Evolutionary conservation across 225 moss, liverwort and hornwort species (phyloP), one percentile per base, ranked within the genome.

Genomic region (Anthoceros angustus): DNA sequence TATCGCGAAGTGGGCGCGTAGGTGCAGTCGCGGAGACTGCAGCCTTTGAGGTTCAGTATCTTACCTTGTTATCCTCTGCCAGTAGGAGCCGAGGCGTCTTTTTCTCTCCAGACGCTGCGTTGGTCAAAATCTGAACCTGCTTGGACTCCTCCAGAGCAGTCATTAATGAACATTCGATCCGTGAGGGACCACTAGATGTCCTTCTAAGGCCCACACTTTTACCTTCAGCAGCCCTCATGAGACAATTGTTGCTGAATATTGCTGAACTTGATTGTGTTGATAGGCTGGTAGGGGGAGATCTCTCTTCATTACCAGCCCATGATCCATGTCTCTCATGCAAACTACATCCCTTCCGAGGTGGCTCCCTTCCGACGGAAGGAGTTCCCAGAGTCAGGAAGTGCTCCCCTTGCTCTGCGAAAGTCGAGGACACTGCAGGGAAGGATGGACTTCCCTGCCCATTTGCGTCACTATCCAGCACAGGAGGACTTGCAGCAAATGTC

Each of bases 1-100:
- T 5, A 45, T 12, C 18, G 23, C 21, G 41, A 65, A 40, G 42
- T 20, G 5, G 9, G 1, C 9, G 20, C 21, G 65, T 26, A 32
- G 32, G 32, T 32, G 32, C 32, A 32, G 32, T 32, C 32, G 32
- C 32, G 32, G 32, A 32, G 32, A 32, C 32, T 32, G 1, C 32
- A 1, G 32, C 32, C 4, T 32, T 32, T 32, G 16, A 20, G 4
- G 16, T 32, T 38, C 26, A 26, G 39, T 40, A 9, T 45, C 67
- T 64, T 70, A 82, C 82, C 76, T 79, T 82, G 74, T 82, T 82
- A 62, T 82, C 82, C 61, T 82, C 82, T 20, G 82, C 82, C 60
- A 82, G 43, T 8, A 82, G 71, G 63, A 82, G 71, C n/a, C 75
- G 61, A 38, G 81, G 81, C 9, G 43, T 46, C 67, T 74, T 77